Percentiles rank a stretch among this genome's conserved stretches.
phyloP scores from a whole-genome alignment of 768 basidiomycete genomes.

The Lactarius psammicola region DNA sequence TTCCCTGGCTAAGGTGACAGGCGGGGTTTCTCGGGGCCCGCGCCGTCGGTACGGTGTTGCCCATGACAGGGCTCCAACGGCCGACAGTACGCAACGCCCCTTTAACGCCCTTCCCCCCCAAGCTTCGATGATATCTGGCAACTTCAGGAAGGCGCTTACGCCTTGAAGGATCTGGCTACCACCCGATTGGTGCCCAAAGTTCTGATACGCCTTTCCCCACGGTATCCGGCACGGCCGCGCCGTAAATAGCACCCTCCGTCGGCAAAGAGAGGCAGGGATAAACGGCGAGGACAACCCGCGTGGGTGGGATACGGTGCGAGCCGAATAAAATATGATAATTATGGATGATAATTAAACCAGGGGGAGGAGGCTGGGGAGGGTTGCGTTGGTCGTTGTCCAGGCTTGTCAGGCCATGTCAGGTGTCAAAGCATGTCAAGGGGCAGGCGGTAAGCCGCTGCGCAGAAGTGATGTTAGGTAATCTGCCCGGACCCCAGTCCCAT shows the following conservation, averaged over 20 bases:
- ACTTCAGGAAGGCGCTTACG: slow-evolving; percentile 25
- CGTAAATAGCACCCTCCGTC: slow-evolving; percentile 18
- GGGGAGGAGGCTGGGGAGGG: neutral
- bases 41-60: neutral
- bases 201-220: slow-evolving; percentile 24
- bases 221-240: slow-evolving; percentile 13
- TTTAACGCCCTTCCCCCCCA: slow-evolving; percentile 15
- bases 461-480: slow-evolving; percentile 11
- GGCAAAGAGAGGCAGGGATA: neutral
- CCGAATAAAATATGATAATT: neutral
- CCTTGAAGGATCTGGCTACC: slow-evolving; percentile 26
- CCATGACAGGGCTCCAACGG: slow-evolving; percentile 3
- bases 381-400: neutral
- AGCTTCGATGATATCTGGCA: slow-evolving; percentile 20
- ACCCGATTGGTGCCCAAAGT: slow-evolving; percentile 28
- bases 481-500: slow-evolving; percentile 6
- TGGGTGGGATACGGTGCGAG: neutral
- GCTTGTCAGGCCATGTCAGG: neutral
- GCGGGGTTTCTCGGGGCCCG: slow-evolving; percentile 24
- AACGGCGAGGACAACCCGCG: neutral
- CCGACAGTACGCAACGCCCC: slow-evolving; percentile 20
- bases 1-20: slow-evolving; percentile 2
- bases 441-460: slow-evolving; percentile 28
- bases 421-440: slow-evolving; percentile 8
- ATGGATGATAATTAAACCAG: neutral